These are phyloP conservation scores for Cymbopogon flexuosus DNA, from an alignment of 202 grass and related monocot genomes.

Conservation along the genomic window DNA sequence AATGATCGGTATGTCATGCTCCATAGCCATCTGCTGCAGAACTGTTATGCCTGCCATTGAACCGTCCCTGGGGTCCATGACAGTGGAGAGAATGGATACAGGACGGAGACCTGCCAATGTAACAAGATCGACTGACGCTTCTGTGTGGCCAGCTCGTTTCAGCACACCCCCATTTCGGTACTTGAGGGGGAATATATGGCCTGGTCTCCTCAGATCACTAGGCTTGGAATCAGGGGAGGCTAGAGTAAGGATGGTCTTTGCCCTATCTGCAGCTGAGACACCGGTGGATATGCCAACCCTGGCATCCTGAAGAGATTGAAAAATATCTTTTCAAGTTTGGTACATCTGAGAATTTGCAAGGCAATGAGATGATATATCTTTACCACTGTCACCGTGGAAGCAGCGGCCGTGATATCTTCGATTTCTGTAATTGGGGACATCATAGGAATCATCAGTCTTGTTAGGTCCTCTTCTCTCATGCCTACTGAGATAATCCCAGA, in stretches of 20 bases:
- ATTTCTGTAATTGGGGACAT: constrained; percentile 80
- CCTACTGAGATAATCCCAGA: constrained; percentile 92
- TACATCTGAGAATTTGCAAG: neutral
- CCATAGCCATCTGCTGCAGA: constrained; percentile 52
- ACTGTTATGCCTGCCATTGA: constrained; percentile 52
- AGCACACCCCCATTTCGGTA: constrained; percentile 81
- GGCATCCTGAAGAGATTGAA: constrained; percentile 55
- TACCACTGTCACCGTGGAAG: constrained; percentile 82
- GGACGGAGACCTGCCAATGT: constrained; percentile 54
- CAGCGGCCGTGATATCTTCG: constrained; percentile 54
- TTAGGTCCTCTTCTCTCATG: constrained; percentile 74
- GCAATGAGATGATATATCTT: neutral
- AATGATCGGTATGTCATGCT: constrained; percentile 66
- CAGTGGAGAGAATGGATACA: constrained; percentile 67
- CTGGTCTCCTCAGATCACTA: constrained; percentile 71
- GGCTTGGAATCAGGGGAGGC: constrained; percentile 79
- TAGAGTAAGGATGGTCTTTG: constrained; percentile 72
- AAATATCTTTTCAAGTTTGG: constrained; percentile 12
- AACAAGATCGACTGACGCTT: constrained; percentile 82
- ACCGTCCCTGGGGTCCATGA: constrained; percentile 68
- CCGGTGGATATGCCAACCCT: constrained; percentile 60
- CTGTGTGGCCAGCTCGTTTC: constrained; percentile 77
- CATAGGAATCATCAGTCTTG: constrained; percentile 92
- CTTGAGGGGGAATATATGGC: constrained; percentile 84
- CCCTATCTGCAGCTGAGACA: constrained; percentile 75